phyloP scores from a whole-genome alignment of 192 early-diverging fungal genomes.

The Borealophlyctis nickersoniae region DNA sequence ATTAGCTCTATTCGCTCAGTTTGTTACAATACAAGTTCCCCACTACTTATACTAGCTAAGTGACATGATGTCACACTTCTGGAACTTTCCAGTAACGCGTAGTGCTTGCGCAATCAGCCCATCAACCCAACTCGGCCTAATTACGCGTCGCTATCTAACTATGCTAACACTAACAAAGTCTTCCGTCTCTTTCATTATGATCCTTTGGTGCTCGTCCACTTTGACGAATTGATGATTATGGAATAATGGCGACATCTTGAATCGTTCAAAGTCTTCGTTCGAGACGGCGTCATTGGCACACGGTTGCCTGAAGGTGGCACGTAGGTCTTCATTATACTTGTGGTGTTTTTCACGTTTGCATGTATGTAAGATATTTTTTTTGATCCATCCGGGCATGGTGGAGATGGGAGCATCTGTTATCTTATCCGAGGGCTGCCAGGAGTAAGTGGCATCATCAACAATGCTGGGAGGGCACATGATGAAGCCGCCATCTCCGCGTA shows the following conservation, averaged over 20 bases:
- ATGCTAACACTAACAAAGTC: no score
- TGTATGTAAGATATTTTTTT: conserved; percentile 10
- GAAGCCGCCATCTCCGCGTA: conserved; percentile 16
- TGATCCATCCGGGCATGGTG: conserved; percentile 6
- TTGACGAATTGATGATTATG: not conserved
- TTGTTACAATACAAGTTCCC: no score
- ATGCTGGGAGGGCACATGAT: conserved; percentile 7
- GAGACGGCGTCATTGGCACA: conserved; percentile 6
- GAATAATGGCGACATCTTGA: conserved; percentile 8
- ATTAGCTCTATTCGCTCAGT: no score
- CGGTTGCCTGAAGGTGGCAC: not conserved
- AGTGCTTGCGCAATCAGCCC: no score
- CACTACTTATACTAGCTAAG: no score
- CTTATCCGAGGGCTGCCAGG: conserved; percentile 14
- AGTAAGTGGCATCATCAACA: conserved; percentile 1
- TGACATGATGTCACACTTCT: no score
- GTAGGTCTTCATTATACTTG: not conserved
- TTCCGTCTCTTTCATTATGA: conserved; percentile 15
- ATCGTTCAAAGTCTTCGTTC: conserved; percentile 17
- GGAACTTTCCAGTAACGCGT: no score
- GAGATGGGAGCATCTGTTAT: conserved; percentile 10
- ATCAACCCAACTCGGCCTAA: no score
- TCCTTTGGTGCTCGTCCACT: conserved; percentile 11
- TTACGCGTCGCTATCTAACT: no score
- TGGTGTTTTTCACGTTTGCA: not conserved